phyloP scores from a whole-genome alignment of 1,284 basidiomycete species.

The Rhodofomes roseus region DNA sequence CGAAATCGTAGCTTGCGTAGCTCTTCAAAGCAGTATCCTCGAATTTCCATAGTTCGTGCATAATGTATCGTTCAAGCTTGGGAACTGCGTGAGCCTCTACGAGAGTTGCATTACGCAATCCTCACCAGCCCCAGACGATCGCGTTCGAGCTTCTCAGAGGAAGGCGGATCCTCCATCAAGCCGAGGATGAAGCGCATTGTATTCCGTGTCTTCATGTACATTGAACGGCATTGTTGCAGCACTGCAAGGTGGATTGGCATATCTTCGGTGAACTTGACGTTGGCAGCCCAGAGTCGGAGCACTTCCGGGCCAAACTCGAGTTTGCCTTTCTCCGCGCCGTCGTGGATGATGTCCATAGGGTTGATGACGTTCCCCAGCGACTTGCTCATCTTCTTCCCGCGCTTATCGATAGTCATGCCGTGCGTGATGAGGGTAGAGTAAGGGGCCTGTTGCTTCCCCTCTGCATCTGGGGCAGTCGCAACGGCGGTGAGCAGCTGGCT shows the following conservation, averaged over 20 bases:
- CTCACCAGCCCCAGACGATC: constrained; percentile 60
- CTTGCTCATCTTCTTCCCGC: constrained; percentile 98
- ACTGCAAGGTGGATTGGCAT: constrained; percentile 79
- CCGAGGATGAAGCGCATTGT: constrained; percentile 89
- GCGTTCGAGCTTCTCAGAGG: constrained; percentile 34
- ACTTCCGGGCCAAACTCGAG: constrained; percentile 87
- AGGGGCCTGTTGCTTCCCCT: constrained; percentile 46
- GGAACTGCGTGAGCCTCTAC: background rate
- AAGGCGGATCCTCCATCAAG: constrained; percentile 54
- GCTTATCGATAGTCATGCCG: constrained; percentile 93
- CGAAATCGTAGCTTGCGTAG: constrained; percentile 81
- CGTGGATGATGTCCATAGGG: constrained; percentile 79
- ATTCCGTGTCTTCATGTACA: constrained; percentile 85
- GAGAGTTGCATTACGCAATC: constrained; percentile 2
- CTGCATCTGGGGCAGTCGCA: constrained; percentile 39
- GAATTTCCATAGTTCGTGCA: constrained; percentile 78
- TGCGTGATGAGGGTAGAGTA: constrained; percentile 90
- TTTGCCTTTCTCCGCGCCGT: constrained; percentile 66
- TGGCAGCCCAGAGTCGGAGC: constrained; percentile 89
- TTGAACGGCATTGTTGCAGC: constrained; percentile 79
- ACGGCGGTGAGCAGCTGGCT: constrained; percentile 88
- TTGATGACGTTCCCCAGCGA: constrained; percentile 90
- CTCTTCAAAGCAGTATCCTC: constrained; percentile 65
- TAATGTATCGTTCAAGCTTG: constrained; percentile 81
- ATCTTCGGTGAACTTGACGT: constrained; percentile 88